Conservation (phyloP, 495 filamentous ascomycete species). For the Penicillium taxi region DNA sequence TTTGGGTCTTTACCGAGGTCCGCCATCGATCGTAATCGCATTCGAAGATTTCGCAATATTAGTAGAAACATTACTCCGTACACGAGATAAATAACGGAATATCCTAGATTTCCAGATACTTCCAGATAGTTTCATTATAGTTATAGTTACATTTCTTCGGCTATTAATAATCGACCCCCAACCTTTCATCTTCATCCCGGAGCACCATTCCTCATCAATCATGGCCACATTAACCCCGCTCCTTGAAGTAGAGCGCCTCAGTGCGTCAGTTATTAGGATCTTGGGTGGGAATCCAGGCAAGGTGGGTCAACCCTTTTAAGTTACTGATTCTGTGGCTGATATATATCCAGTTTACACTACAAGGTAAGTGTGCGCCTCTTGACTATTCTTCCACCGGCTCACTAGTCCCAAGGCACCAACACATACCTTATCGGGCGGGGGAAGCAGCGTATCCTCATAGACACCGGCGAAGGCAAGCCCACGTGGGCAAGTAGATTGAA, state of each 20-base stretch:
- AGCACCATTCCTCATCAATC: not conserved
- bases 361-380: constrained; percentile 30
- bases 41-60: constrained; percentile 1
- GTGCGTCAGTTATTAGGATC: constrained; percentile 60
- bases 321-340: constrained; percentile 1
- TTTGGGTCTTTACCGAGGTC: constrained; percentile 17
- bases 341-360: constrained; percentile 39
- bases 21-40: constrained; percentile 6
- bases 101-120: too few species aligned
- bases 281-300: constrained; percentile 78
- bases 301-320: constrained; percentile 28
- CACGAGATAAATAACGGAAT: too few species aligned
- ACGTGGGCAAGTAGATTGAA: constrained; percentile 53
- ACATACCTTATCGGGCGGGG: constrained; percentile 78
- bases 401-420: constrained; percentile 56
- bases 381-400: not conserved
- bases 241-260: constrained; percentile 58
- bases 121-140: too few species aligned
- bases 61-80: not conserved
- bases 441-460: constrained; percentile 59
- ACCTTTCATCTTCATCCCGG: not conserved
- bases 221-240: constrained; percentile 48
- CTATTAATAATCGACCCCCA: not conserved
- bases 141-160: too few species aligned
- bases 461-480: constrained; percentile 66